Base-by-base conservation (phyloP, 2,329 filamentous ascomycete species). In the Leptoxyphium fumago region DNA sequence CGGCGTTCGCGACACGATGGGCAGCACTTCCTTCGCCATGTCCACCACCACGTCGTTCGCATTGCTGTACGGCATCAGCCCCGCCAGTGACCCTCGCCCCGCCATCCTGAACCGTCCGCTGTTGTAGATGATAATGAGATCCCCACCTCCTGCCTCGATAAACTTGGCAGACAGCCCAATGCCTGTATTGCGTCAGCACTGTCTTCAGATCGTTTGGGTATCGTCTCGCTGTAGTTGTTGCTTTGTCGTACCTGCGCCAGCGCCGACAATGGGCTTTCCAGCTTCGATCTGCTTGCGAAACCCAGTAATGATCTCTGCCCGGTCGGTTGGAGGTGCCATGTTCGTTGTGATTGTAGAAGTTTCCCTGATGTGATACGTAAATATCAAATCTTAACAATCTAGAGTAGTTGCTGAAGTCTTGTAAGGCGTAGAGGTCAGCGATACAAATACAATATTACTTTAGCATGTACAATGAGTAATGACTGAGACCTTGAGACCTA, bases 51-150 rank as follows among this genome's bases (percentile, higher is more conserved):
- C 72, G 48, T 78, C 73, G 52, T 84, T 83, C 4, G 80, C 79
- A 55, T 83, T 79, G 3, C 77, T 75, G 55, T 81, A 84, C 0
- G 80, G 78, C 77, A 83, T 81, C 41, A 83, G 61, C 0, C 80
- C 80, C 0, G 80, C 79, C 10, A 84, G 61, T 1, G 78, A 82
- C 0, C 80, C 80, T 38, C 76, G 67, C 0, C 81, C 80, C 0
- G 79, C 80, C 81, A 85, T 84, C 9, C 80, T 75, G 57, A 80
- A 84, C 3, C 80, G 72, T 0, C 80, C 80, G 32, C 75, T 79
- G 60, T 84, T 84, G 66, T 84, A 84, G 52, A 84, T 72, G 48
- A 83, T 76, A 54, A 84, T 82, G 38, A 84, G 64, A 53, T 84
- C 79, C 11, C 73, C 76, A 47, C 79, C 78, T 32, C 80, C 80